Evolutionary conservation across 2,329 filamentous ascomycete genomes (phyloP).

Genomic region (Cladophialophora immunda): DNA sequence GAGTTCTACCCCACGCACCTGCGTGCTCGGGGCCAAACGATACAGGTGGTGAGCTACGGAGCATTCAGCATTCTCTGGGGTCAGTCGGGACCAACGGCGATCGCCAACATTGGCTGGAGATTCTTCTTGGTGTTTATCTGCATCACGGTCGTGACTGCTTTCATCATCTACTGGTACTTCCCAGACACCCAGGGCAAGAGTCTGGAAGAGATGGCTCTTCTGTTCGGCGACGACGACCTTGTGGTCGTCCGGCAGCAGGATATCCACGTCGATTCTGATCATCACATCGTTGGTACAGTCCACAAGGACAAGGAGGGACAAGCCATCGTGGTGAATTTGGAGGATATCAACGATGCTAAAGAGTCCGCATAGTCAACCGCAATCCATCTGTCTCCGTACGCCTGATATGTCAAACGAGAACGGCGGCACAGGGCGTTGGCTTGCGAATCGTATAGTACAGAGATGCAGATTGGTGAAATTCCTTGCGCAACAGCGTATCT

Average conservation of each 20-base stretch:
- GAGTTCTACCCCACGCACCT: constrained; percentile 1
- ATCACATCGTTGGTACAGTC: constrained; percentile 2
- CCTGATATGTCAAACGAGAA: no score
- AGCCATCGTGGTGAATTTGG: not conserved
- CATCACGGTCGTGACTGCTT: not conserved
- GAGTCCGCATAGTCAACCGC: not conserved
- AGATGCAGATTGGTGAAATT: no score
- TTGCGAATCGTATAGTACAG: no score
- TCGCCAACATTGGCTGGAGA: not conserved
- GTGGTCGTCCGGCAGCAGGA: not conserved
- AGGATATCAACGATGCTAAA: constrained; percentile 3
- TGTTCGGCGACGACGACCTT: not conserved
- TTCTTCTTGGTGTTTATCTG: not conserved
- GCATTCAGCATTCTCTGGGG: not conserved
- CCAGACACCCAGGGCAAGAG: not conserved
- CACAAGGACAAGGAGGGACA: not conserved
- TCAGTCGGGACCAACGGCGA: not conserved
- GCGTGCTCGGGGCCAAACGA: not conserved
- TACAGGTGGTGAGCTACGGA: not conserved
- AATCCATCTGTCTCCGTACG: no score
- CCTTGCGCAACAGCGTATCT: no score
- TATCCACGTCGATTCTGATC: not conserved
- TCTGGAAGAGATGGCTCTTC: constrained; percentile 1
- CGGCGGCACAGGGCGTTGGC: no score
- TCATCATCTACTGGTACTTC: not conserved